phyloP scores from a whole-genome alignment of 2,329 filamentous ascomycete species.

The Stachybotrys chartarum region DNA sequence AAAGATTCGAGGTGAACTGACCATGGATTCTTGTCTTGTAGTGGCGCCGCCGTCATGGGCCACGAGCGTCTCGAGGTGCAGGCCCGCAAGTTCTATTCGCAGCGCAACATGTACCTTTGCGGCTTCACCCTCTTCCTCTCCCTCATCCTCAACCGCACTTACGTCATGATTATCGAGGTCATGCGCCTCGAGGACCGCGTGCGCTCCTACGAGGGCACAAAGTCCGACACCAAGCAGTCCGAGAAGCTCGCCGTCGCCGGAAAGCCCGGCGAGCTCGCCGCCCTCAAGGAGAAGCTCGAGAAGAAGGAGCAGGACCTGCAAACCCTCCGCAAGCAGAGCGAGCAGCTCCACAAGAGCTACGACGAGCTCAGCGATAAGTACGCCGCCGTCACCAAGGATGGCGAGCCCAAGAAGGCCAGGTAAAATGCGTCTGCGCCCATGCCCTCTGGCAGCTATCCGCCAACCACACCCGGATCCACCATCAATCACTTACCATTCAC shows the following conservation, averaged over 20 bases:
- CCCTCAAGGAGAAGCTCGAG: conserved; percentile 63
- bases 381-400: conserved; percentile 45
- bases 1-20: not conserved
- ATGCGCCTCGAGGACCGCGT: conserved; percentile 89
- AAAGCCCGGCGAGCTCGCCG: conserved; percentile 66
- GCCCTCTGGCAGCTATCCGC: not conserved
- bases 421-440: not conserved
- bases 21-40: conserved; percentile 10
- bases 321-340: conserved; percentile 86
- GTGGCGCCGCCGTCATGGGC: conserved; percentile 63
- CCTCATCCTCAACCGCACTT: conserved; percentile 97
- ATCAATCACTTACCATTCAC: too few relatives aligned
- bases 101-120: conserved; percentile 99
- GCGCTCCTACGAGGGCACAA: conserved; percentile 63
- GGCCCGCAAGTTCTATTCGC: conserved; percentile 99
- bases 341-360: conserved; percentile 79
- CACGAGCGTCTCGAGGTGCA: conserved; percentile 97
- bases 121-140: conserved; percentile 99
- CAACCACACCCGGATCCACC: not conserved
- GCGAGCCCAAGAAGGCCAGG: conserved; percentile 48
- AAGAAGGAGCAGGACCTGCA: conserved; percentile 78
- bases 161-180: conserved; percentile 90
- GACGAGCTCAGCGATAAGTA: conserved; percentile 79
- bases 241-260: conserved; percentile 67
- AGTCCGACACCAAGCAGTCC: conserved; percentile 55